phyloP scores from a whole-genome alignment of 1,284 basidiomycete genomes.

The Melampsora larici-populina region DNA sequence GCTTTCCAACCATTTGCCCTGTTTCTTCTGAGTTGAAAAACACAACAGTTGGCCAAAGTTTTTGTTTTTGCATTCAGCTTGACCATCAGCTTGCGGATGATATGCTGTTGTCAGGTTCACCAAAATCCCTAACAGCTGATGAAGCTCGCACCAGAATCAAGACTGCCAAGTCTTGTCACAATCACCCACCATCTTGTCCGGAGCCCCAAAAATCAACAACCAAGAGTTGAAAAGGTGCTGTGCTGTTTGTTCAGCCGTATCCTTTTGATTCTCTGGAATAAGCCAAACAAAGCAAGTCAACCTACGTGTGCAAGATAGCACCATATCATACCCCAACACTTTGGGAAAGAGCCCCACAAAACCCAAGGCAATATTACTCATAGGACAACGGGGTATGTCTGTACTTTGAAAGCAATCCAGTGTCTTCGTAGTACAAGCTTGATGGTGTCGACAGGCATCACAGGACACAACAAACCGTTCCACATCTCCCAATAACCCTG shows the following conservation, averaged over 20 bases:
- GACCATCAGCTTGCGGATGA: slow-evolving; percentile 9
- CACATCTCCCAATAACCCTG: neutral
- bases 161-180: neutral
- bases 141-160: neutral
- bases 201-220: neutral
- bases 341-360: neutral
- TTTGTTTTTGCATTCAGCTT: neutral
- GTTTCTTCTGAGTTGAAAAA: neutral
- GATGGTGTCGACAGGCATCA: neutral
- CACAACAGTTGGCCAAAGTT: neutral
- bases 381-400: neutral
- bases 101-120: no score
- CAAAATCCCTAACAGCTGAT: no score
- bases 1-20: neutral
- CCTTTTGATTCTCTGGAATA: neutral
- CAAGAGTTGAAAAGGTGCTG: neutral
- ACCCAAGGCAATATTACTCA: neutral
- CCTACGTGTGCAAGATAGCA: neutral
- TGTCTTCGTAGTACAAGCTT: slow-evolving; percentile 1
- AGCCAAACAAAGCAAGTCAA: neutral
- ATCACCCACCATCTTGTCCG: neutral
- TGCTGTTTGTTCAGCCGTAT: slow-evolving; percentile 4
- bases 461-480: neutral
- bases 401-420: no score
- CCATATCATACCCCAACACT: neutral